phyloP scores from a whole-genome alignment of 2,329 filamentous ascomycete species.

The Furcasterigmium sp. region DNA sequence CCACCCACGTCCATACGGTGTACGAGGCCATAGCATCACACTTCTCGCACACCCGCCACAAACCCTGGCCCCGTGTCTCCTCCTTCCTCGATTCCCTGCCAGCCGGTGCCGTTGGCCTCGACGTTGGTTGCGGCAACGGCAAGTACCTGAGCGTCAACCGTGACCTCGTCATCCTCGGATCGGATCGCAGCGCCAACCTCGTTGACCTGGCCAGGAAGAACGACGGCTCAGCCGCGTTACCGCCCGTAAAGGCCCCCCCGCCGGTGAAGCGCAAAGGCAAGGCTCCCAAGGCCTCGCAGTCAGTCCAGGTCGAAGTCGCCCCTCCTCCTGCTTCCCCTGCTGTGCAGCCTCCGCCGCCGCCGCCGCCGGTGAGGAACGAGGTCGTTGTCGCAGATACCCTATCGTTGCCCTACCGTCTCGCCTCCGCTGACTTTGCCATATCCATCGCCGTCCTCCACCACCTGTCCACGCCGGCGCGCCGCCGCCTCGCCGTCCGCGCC shows the following conservation, averaged over 20 bases:
- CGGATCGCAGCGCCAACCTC: slow-evolving; percentile 67
- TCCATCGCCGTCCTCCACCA: slow-evolving; percentile 95
- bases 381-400: slow-evolving; percentile 78
- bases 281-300: slow-evolving; percentile 7
- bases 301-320: background rate
- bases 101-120: slow-evolving; percentile 74
- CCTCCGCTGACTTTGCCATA: slow-evolving; percentile 72
- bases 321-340: background rate
- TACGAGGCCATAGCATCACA: slow-evolving; percentile 85
- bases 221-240: slow-evolving; percentile 14
- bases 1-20: slow-evolving; percentile 81
- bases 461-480: slow-evolving; percentile 69
- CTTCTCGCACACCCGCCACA: slow-evolving; percentile 74
- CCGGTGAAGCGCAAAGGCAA: slow-evolving; percentile 2
- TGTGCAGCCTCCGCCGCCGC: background rate
- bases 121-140: slow-evolving; percentile 94
- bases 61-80: slow-evolving; percentile 90
- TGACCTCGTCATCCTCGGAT: slow-evolving; percentile 73
- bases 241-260: slow-evolving; percentile 12
- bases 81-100: slow-evolving; percentile 63
- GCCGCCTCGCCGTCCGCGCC: slow-evolving; percentile 65
- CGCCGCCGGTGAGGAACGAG: slow-evolving; percentile 26
- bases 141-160: slow-evolving; percentile 85
- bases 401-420: slow-evolving; percentile 67
- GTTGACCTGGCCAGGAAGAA: slow-evolving; percentile 39